A percentile compares a stretch with the other conserved stretches of the same genome.
phyloP scores from a whole-genome alignment of 1,139 yeast genomes.

The Pichiaceae sp. region DNA sequence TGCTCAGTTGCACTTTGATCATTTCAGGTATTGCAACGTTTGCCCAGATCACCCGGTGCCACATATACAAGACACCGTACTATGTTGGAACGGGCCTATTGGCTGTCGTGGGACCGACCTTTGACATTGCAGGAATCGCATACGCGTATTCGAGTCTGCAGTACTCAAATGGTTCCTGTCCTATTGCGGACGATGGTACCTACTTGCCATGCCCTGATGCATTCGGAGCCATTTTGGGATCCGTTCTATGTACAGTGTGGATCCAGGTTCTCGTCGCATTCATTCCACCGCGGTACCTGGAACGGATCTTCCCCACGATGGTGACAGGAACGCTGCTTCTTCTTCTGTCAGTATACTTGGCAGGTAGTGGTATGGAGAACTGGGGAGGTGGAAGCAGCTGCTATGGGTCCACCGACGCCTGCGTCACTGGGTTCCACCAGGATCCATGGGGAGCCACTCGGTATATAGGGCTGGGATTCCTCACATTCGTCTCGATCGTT shows the following conservation, averaged over 20 bases:
- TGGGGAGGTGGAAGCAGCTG: conserved; percentile 90
- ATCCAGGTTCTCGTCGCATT: conserved; percentile 66
- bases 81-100: conserved; percentile 80
- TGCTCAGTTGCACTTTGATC: conserved; percentile 72
- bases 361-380: conserved; percentile 65
- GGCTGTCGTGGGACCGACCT: conserved; percentile 84
- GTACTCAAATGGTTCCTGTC: conserved; percentile 69
- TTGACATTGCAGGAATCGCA: conserved; percentile 79
- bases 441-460: conserved; percentile 77
- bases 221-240: conserved; percentile 74
- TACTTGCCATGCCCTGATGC: conserved; percentile 81
- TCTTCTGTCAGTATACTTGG: conserved; percentile 64
- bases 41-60: conserved; percentile 76
- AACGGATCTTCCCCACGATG: conserved; percentile 73
- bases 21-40: conserved; percentile 66
- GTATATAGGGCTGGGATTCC: conserved; percentile 78
- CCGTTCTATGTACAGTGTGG: conserved; percentile 69
- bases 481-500: conserved; percentile 66
- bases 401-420: conserved; percentile 23
- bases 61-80: conserved; percentile 61
- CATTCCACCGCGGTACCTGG: conserved; percentile 62
- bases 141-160: conserved; percentile 68
- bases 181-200: conserved; percentile 49
- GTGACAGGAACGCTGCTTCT: conserved; percentile 91
- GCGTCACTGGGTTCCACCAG: conserved; percentile 31